Evolutionary conservation across 2,329 filamentous ascomycete species (phyloP).

Genomic region (Pseudogymnoascus sp.): DNA sequence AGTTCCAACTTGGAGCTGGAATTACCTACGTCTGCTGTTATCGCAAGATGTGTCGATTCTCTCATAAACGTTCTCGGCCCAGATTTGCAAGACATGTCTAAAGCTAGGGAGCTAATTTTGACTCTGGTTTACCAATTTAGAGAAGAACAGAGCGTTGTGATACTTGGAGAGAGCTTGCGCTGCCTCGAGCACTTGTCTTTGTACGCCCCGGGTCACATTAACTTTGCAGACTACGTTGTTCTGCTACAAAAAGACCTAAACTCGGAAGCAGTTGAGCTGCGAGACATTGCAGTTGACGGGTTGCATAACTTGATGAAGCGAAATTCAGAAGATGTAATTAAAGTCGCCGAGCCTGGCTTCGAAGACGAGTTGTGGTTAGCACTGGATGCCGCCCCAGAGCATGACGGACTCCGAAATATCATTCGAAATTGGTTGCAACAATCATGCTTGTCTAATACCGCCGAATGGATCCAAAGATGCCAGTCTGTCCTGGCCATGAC

Average conservation of each 20-base stretch:
- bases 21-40: constrained; percentile 69
- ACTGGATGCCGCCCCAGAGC: constrained; percentile 67
- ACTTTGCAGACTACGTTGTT: constrained; percentile 76
- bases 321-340: constrained; percentile 73
- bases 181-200: constrained; percentile 88
- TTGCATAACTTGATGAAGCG: constrained; percentile 93
- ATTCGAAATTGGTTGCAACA: constrained; percentile 91
- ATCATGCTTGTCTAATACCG: constrained; percentile 71
- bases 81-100: constrained; percentile 85
- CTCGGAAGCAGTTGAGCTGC: constrained; percentile 59
- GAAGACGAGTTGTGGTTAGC: constrained; percentile 90
- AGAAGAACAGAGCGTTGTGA: constrained; percentile 59
- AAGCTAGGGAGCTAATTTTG: constrained; percentile 85
- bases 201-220: constrained; percentile 81
- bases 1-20: constrained; percentile 89
- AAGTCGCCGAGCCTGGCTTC: constrained; percentile 65
- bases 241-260: constrained; percentile 70
- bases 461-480: constrained; percentile 79
- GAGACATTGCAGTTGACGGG: constrained; percentile 76
- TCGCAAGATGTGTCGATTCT: constrained; percentile 86
- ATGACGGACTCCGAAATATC: constrained; percentile 76
- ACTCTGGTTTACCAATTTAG: constrained; percentile 78
- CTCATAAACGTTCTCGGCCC: constrained; percentile 93
- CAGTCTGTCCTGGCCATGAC: constrained; percentile 87
- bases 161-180: constrained; percentile 68